Evolutionary conservation across 2,329 filamentous ascomycete genomes (phyloP).

Genomic region (Beauveria rudraprayagi): DNA sequence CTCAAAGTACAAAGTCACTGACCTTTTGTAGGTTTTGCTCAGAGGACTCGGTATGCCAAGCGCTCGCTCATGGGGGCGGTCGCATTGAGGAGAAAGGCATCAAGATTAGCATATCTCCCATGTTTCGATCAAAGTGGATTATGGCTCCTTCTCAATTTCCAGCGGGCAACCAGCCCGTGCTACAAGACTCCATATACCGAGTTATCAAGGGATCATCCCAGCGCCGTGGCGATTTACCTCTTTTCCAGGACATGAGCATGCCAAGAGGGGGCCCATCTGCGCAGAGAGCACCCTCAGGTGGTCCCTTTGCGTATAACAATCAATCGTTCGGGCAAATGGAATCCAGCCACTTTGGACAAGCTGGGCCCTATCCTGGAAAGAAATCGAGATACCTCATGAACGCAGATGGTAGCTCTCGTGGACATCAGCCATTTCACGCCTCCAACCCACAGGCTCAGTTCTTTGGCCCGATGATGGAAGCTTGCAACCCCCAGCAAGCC

Average conservation of each 20-base stretch:
- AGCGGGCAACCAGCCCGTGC: not conserved
- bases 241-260: not conserved
- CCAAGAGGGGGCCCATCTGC: not conserved
- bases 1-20: too few relatives aligned
- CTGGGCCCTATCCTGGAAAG: not conserved
- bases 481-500: not conserved
- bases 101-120: conserved; percentile 20
- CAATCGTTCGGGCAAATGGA: not conserved
- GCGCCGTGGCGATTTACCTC: conserved; percentile 1
- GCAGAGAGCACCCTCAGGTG: not conserved
- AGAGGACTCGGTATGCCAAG: conserved; percentile 10
- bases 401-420: not conserved
- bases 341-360: not conserved
- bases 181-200: not conserved
- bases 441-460: not conserved
- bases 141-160: conserved; percentile 3
- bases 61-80: conserved; percentile 18
- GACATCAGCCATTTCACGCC: not conserved
- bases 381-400: not conserved
- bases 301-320: not conserved
- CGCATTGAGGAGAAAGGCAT: conserved; percentile 21
- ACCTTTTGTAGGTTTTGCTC: conserved; percentile 16
- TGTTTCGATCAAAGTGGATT: conserved; percentile 26
- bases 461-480: not conserved
- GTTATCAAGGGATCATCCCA: not conserved